Base-by-base conservation (phyloP, 179 eudicot genomes). In the Silene coronaria region DNA sequence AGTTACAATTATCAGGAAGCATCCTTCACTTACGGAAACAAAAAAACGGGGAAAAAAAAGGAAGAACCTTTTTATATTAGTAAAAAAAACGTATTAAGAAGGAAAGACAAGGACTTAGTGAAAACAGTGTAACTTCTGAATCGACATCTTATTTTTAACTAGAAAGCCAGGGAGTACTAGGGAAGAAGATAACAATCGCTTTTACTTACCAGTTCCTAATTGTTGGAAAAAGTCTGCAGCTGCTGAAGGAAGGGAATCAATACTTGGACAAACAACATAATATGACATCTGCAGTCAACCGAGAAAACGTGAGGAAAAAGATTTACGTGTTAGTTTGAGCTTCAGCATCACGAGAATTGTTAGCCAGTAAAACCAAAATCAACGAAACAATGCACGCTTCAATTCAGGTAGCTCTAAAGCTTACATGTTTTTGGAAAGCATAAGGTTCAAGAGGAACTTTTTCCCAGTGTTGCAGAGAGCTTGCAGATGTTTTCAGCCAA, bases 401-500 rank as follows among this genome's bases (percentile, higher is more conserved):
- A 42, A 34, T 22, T 12, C 24, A 16, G 19, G 27, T 28, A 77
- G 46, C 64, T 16, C 34, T 38, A 36, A 32, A 71, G 78, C 92
- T 86, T 82, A 96, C 99, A 79, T 85, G 89, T 83, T 93, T 96
- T 71, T 83, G 92, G 72, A 88, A 84, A 21, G 99, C 99, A 84
- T 93, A 96, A 27, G 99, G 99, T 85, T 96, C 99, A 82, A 96
- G 84, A 75, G 99, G 97, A 85, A 90, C 98, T 78, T 96, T 96
- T 75, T 96, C 99, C 99, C 98, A 96, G 65, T 88, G 80, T 32
- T 89, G 96, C 74, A 96, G 84, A 76, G 97, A 87, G 80, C 86
- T 89, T 46, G 98, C 87, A 27, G 99, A 90, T 73, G 93, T 86
- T 86, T 96, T 96, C 70, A 96, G 88, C 99, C 99, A 96, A 84